Base-by-base conservation (phyloP, 2,329 filamentous ascomycete species). In the Sporothrix mexicana region DNA sequence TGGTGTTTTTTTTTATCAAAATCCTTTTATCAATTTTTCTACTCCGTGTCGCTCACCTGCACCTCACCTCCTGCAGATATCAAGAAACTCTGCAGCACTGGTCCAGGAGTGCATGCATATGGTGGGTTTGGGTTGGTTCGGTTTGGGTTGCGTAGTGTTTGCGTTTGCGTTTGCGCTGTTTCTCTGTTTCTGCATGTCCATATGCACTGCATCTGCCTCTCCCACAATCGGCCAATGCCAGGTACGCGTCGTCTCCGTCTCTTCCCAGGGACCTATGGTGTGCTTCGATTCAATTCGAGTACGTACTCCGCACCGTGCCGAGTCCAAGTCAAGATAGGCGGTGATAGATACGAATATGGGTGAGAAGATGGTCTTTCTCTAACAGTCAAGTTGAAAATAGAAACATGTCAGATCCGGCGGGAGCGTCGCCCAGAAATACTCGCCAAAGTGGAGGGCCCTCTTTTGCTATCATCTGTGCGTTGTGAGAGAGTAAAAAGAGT, bases 61-160 rank as follows among this genome's bases (percentile, higher is more conserved):
- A 36, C 30, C 30, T 36, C 30, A 36, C 30, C 30, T 36, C 30
- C 30, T 36, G 30, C 30, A 36, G 30, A 36, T 36, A 36, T 36
- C 3, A 55, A 17, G 20, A 55, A 25, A 55, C 47, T 47, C 36
- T 66, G 61, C 47, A 25, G 41, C 41, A 66, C 61, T 25, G 61
- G 41, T 47, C 61, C 61, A 66, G 64, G 45, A 67, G 45, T 51
- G 64, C 64, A 67, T 67, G 64, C 64, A 67, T 67, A 51, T 49
- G 45, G 61, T 47, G 61, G 36, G 47, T 45, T 20, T 13, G 23
- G 9, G 13, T 30, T 41, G 15, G n/a, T n/a, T 23, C 25, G 20
- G 30, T 43, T 36, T 36, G 30, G 1, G 3, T 36, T 36, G 30
- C n/a, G n/a, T n/a, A n/a, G 30, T 5, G 30, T 36, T 2, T 20